These are phyloP conservation scores for Termitomyces sp. DNA, from an alignment of 768 basidiomycete species.

Conservation along the genomic window DNA sequence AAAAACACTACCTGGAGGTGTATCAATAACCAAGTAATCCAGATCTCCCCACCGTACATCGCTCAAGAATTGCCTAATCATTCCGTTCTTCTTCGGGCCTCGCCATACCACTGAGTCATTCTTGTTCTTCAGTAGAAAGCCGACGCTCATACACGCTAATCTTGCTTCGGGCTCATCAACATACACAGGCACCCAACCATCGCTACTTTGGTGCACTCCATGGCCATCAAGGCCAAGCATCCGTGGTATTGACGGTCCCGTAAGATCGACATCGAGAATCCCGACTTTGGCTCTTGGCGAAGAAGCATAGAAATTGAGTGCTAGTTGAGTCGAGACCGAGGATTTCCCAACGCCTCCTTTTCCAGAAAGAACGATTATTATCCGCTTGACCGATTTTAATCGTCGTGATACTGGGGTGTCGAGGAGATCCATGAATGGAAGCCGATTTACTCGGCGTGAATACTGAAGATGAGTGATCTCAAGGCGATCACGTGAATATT, in stretches of 20 bases:
- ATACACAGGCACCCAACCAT: slow-evolving; percentile 98
- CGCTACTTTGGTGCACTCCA: slow-evolving; percentile 87
- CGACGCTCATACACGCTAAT: slow-evolving; percentile 94
- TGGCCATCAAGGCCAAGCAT: slow-evolving; percentile 90
- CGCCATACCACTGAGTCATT: slow-evolving; percentile 97
- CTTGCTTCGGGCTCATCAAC: slow-evolving; percentile 73
- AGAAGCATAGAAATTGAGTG: slow-evolving; percentile 74
- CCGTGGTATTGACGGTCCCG: slow-evolving; percentile 90
- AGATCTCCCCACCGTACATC: slow-evolving; percentile 95
- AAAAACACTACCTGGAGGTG: slow-evolving; percentile 78
- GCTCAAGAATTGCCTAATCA: slow-evolving; percentile 93
- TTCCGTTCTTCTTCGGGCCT: slow-evolving; percentile 97
- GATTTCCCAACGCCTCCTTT: slow-evolving; percentile 99
- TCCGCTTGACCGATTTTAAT: slow-evolving; percentile 67
- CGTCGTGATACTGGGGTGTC: slow-evolving; percentile 64
- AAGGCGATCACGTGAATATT: neutral
- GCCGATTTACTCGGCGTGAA: too few relatives aligned
- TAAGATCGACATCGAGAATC: slow-evolving; percentile 92
- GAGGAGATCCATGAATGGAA: slow-evolving; percentile 25
- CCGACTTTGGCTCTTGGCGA: slow-evolving; percentile 68
- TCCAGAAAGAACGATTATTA: slow-evolving; percentile 91
- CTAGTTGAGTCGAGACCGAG: slow-evolving; percentile 89
- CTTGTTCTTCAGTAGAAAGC: slow-evolving; percentile 85
- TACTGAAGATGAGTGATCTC: neutral
- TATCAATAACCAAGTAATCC: slow-evolving; percentile 91